These are phyloP conservation scores for Alternaria atra DNA, from an alignment of 2,329 filamentous ascomycete species.

Conservation along the genomic window DNA sequence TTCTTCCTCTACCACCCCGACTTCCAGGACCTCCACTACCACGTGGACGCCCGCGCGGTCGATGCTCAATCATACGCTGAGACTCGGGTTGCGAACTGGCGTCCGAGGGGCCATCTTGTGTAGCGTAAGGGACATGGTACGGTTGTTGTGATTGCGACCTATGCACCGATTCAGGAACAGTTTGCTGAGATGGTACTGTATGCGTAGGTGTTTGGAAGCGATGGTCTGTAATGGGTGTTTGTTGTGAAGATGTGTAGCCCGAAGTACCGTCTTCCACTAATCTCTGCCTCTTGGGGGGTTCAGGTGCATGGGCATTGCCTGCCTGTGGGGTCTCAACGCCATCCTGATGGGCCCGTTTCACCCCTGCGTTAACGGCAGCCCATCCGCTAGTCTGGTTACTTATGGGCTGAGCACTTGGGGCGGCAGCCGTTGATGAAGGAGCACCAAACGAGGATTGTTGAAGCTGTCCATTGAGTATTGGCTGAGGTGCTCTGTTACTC, in stretches of 20 bases:
- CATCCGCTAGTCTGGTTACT: conserved; percentile 48
- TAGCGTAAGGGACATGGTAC: conserved; percentile 37
- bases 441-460: conserved; percentile 11
- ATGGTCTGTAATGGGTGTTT: conserved; percentile 18
- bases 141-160: conserved; percentile 35
- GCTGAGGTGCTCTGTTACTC: background rate
- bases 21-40: conserved; percentile 50
- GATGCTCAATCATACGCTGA: conserved; percentile 40
- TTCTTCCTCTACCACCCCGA: conserved; percentile 50
- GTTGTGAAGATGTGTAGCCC: conserved; percentile 31
- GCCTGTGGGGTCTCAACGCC: conserved; percentile 47
- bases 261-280: conserved; percentile 50
- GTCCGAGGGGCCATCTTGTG: conserved; percentile 40
- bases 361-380: conserved; percentile 55
- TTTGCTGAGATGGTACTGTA: conserved; percentile 41
- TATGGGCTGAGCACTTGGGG: conserved; percentile 29
- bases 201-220: conserved; percentile 30
- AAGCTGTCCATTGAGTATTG: conserved; percentile 4
- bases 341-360: conserved; percentile 51
- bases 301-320: conserved; percentile 38
- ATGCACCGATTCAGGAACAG: conserved; percentile 34
- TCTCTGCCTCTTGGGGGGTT: conserved; percentile 57
- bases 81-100: conserved; percentile 46
- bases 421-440: conserved; percentile 12
- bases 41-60: conserved; percentile 51